Evolutionary conservation across 257 asterid species (phyloP), one percentile per base, ranked within the genome.

Genomic region (Salvia splendens): DNA sequence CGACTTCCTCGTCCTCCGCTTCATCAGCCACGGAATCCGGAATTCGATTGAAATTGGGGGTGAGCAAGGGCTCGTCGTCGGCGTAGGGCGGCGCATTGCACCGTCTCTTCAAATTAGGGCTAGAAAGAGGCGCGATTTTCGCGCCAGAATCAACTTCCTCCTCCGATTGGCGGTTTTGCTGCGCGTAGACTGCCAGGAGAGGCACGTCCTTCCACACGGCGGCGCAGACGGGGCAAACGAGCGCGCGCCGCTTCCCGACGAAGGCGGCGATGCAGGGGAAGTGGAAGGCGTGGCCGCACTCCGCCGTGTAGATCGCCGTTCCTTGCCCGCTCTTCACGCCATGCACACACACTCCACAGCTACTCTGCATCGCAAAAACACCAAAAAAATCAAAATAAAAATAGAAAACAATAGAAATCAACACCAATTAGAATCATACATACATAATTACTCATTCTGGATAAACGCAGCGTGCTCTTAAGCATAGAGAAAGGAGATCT

Each of bases 401-500:
- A 3, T 36, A 36, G 1, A 3, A 33, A 33, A 33, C 4, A 3
- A 35, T 35, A 1, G 4, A 35, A 35, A 35, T 35, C 7, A 24
- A 24, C 7, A 35, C 40, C 40, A 35, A 35, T 35, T 35, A 35
- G 7, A 4, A 35, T 3, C 7, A 35, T 4, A 35, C 1, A 6
- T 6, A 38, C 8, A 5, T 1, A 38, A 8, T 2, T 38, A 38
- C 42, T 38, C 8, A 92, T 97, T 66, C 80, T 86, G 72, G 86
- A 79, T 33, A 85, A 71, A 17, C 99, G 89, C 12, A 94, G 95
- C 28, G 84, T 85, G 85, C 76, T 88, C 82, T 79, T 91, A 80
- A 94, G 82, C 77, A 90, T 73, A 28, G 96, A 84, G 73, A 94
- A 91, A 45, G 99, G 96, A 53, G 96, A 90, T 88, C 97, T 88